Evolutionary conservation across 768 basidiomycete genomes (phyloP).

Genomic region (Candolleomyces efflorescens): DNA sequence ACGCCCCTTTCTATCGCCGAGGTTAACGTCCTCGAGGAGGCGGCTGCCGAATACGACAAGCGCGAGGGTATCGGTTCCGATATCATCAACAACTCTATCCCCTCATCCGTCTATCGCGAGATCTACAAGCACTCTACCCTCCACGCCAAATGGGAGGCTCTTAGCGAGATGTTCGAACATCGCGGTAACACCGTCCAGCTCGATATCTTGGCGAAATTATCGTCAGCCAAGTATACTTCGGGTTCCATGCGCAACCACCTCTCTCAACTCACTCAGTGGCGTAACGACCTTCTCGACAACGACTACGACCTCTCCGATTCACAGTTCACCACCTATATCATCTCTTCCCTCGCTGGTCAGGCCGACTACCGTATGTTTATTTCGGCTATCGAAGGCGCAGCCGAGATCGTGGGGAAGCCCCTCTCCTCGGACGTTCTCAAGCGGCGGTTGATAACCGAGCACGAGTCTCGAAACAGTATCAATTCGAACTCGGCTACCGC

Average conservation of each 20-base stretch:
- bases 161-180: too few relatives aligned
- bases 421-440: conserved; percentile 8
- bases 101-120: too few relatives aligned
- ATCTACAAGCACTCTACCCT: too few relatives aligned
- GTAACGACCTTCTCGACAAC: conserved; percentile 23
- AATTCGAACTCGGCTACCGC: too few relatives aligned
- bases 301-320: conserved; percentile 4
- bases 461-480: background rate
- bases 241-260: conserved; percentile 16
- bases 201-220: conserved; percentile 10
- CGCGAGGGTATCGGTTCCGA: too few relatives aligned
- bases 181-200: background rate
- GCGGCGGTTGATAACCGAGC: conserved; percentile 9
- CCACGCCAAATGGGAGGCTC: too few relatives aligned
- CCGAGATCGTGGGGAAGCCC: conserved; percentile 3
- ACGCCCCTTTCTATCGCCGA: too few relatives aligned
- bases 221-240: conserved; percentile 13
- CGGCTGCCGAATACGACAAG: background rate
- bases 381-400: conserved; percentile 11
- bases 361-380: conserved; percentile 12
- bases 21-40: background rate
- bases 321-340: conserved; percentile 13
- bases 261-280: conserved; percentile 17
- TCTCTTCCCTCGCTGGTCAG: conserved; percentile 6
- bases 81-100: too few relatives aligned